Evolutionary conservation across 768 basidiomycete genomes (phyloP).

Genomic region (Mycena metata): DNA sequence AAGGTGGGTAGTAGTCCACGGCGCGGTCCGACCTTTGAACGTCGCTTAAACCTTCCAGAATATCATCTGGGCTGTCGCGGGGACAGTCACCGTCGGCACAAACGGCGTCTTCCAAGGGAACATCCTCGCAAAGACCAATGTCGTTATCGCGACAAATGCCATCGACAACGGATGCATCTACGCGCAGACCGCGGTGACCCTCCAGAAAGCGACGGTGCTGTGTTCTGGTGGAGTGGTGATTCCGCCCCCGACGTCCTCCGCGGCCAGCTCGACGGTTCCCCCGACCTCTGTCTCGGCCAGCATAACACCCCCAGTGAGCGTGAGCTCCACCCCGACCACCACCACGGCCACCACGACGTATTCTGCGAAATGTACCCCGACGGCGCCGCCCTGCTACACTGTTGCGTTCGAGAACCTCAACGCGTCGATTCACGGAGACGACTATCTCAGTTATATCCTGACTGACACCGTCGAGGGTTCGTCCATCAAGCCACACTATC

Average conservation of each 20-base stretch:
- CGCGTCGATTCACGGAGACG: constrained; percentile 23
- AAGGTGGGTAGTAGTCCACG: not conserved
- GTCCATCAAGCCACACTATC: not conserved
- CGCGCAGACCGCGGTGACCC: constrained; percentile 7
- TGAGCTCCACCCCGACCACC: constrained; percentile 1
- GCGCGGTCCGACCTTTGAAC: no score
- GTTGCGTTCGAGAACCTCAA: constrained; percentile 20
- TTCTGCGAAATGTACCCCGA: not conserved
- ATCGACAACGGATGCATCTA: constrained; percentile 20
- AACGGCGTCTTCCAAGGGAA: constrained; percentile 3
- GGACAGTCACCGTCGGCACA: constrained; percentile 7
- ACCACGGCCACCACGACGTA: not conserved
- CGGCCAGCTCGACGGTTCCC: not conserved
- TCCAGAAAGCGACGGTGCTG: constrained; percentile 12
- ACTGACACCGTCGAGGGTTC: constrained; percentile 26
- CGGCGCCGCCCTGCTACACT: constrained; percentile 4
- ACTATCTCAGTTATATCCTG: constrained; percentile 25
- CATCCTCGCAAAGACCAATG: constrained; percentile 21
- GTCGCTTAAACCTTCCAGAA: not conserved
- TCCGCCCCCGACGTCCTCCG: constrained; percentile 11
- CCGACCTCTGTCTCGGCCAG: not conserved
- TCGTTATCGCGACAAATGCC: not conserved
- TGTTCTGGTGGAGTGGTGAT: not conserved
- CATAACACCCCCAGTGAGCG: no score
- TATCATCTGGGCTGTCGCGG: constrained; percentile 18